Evolutionary conservation across 495 filamentous ascomycete species (phyloP).

Genomic region (Aspergillus cavernicola): DNA sequence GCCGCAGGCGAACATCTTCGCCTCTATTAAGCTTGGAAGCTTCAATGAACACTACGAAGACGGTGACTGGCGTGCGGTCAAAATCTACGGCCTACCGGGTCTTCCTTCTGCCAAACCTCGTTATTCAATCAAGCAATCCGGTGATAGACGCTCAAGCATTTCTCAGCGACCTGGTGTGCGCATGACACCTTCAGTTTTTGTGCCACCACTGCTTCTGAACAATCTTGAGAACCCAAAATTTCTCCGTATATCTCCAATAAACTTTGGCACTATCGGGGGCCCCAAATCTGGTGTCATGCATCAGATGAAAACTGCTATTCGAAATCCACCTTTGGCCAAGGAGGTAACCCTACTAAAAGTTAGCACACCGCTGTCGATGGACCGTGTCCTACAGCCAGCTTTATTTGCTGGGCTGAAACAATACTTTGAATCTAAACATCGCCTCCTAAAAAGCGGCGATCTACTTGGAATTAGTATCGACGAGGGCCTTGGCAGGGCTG

Average conservation of each 20-base stretch:
- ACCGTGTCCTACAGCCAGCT: constrained; percentile 75
- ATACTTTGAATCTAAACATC: constrained; percentile 73
- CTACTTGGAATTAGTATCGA: constrained; percentile 84
- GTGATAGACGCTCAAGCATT: constrained; percentile 49
- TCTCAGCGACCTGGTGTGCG: constrained; percentile 40
- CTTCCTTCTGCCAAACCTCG: constrained; percentile 46
- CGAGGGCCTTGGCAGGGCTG: constrained; percentile 68
- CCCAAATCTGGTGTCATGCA: constrained; percentile 36
- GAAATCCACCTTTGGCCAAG: constrained; percentile 78
- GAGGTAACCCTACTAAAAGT: constrained; percentile 90
- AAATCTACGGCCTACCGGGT: constrained; percentile 84
- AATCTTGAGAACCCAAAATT: constrained; percentile 78
- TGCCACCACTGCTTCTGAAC: constrained; percentile 80
- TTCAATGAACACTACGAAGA: constrained; percentile 44
- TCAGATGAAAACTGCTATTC: constrained; percentile 46
- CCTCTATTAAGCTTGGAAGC: constrained; percentile 47
- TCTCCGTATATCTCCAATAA: constrained; percentile 64
- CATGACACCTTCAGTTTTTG: constrained; percentile 60
- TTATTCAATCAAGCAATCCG: constrained; percentile 48
- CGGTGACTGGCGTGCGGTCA: constrained; percentile 70
- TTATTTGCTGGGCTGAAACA: constrained; percentile 80
- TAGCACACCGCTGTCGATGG: constrained; percentile 80
- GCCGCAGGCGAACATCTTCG: constrained; percentile 52
- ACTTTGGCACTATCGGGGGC: constrained; percentile 33
- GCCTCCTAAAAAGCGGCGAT: constrained; percentile 81